These are phyloP conservation scores for Pyrenophora graminea DNA, from an alignment of 2,329 filamentous ascomycete species.

Conservation along the genomic window DNA sequence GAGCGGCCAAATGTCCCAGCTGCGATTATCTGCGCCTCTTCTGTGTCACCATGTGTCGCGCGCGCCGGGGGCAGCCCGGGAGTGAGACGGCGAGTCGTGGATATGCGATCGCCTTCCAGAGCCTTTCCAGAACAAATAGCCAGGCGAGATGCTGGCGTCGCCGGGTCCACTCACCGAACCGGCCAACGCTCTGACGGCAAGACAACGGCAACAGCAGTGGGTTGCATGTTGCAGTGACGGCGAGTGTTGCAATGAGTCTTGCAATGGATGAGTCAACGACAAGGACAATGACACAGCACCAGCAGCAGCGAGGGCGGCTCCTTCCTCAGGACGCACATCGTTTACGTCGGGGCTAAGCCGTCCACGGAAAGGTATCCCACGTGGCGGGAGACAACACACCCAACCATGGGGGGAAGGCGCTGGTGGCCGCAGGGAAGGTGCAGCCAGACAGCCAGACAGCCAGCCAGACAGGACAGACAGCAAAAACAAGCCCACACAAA, in stretches of 20 bases:
- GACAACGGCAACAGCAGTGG: no score
- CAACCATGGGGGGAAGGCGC: background rate
- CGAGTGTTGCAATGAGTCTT: no score
- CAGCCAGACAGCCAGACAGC: no score
- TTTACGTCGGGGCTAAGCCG: background rate
- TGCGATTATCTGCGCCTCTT: constrained; percentile 5
- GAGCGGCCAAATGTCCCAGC: constrained; percentile 20
- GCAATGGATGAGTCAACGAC: no score
- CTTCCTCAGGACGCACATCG: no score
- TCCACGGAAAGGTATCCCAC: constrained; percentile 19
- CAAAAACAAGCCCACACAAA: constrained; percentile 7
- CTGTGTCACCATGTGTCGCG: constrained; percentile 18
- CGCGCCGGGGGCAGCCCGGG: constrained; percentile 12
- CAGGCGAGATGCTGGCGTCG: constrained; percentile 27
- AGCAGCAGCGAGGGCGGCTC: no score
- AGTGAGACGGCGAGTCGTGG: constrained; percentile 5
- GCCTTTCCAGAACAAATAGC: constrained; percentile 30
- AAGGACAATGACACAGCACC: no score
- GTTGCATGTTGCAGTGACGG: no score
- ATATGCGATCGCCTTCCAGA: constrained; percentile 17
- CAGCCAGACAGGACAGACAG: background rate
- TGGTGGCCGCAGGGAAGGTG: background rate
- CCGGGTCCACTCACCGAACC: constrained; percentile 25
- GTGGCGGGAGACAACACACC: constrained; percentile 20
- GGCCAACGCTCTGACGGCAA: constrained; percentile 10